Evolutionary conservation across 306 rosid genomes (phyloP), one percentile per base, ranked within the genome.

Genomic region (Acacia acuminata): DNA sequence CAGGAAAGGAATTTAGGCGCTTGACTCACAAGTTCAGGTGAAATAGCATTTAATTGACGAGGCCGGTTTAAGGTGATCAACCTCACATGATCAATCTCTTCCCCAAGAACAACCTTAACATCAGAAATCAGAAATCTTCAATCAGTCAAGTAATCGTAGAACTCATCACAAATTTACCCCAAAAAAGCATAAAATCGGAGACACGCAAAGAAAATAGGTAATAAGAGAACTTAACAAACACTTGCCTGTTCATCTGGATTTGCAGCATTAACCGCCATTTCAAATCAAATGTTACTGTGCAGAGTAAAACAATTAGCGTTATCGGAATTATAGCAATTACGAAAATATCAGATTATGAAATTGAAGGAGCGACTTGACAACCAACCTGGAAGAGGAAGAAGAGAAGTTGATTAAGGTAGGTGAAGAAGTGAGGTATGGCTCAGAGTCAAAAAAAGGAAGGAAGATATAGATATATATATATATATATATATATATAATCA

Each of bases 41-140:
- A 92, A 85, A 96, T 96, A 71, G 96, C 97, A 88, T 93, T 96
- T 87, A 96, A 79, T 60, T 91, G 96, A 61, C 85, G 90, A 8
- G 99, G 97, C 61, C 91, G 78, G 85, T 96, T 96, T 86, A 96
- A 84, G 34, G 97, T 92, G 86, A 92, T 69, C 87, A 93, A 76
- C 86, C 97, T 92, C 56, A 92, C 99, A 71, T 80, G 82, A 14
- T 85, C 94, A 50, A 86, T 73, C 87, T 96, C 97, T 85, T 93
- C 94, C 84, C 92, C 92, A 81, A 93, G 86, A 85, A 96, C 87
- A 91, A 87, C 92, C 99, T 93, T n/a, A 85, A 77, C 17, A 77
- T 70, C 61, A 83, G 69, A 55, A 55, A 78, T 25, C 73, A 84
- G 42, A 77, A 71, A 70, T n/a, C 4, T 25, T 43, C 19, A 43